phyloP scores from a whole-genome alignment of 2,329 filamentous ascomycete species.

The Grosmannia serpens region DNA sequence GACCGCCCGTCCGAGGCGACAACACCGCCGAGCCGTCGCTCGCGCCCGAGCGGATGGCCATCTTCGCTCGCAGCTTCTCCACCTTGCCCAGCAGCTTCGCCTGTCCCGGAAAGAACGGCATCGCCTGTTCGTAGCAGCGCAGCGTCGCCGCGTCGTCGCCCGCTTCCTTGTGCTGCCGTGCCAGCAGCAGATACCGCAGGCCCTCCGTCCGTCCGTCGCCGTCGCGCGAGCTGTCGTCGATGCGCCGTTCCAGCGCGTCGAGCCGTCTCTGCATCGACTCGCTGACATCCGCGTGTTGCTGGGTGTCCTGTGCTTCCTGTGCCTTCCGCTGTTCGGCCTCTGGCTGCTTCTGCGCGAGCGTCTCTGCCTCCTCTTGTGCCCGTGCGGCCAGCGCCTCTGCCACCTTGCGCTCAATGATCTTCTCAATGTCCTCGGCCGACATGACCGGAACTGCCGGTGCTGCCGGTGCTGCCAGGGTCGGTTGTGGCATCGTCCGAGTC shows the following conservation, averaged over 20 bases:
- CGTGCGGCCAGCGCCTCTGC: slow-evolving; percentile 78
- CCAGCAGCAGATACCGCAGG: slow-evolving; percentile 76
- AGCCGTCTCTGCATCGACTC: slow-evolving; percentile 71
- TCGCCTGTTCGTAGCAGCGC: slow-evolving; percentile 74
- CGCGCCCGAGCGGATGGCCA: slow-evolving; percentile 21
- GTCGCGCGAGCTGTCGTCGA: slow-evolving; percentile 38
- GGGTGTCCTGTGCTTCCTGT: slow-evolving; percentile 18
- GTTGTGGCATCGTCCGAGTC: not conserved
- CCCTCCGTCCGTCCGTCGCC: slow-evolving; percentile 74
- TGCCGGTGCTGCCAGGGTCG: slow-evolving; percentile 10
- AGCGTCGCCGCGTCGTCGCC: slow-evolving; percentile 71
- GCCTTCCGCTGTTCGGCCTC: slow-evolving; percentile 20
- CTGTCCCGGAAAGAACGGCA: slow-evolving; percentile 79
- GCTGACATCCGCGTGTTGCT: not conserved
- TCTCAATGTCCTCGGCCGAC: slow-evolving; percentile 69
- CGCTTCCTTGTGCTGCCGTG: slow-evolving; percentile 75
- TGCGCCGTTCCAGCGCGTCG: slow-evolving; percentile 75
- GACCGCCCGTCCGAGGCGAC: not conserved
- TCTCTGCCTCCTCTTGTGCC: slow-evolving; percentile 32
- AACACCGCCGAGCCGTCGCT: slow-evolving; percentile 1
- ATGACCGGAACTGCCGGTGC: slow-evolving; percentile 31
- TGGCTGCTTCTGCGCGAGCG: slow-evolving; percentile 24
- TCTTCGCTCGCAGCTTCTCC: slow-evolving; percentile 43
- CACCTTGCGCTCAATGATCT: slow-evolving; percentile 85
- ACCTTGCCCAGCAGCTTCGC: slow-evolving; percentile 65